Percentiles rank a stretch among this genome's conserved stretches.
These are phyloP conservation scores for Cladobotryum mycophilum DNA, from an alignment of 2,329 filamentous ascomycete species.

Conservation along the genomic window DNA sequence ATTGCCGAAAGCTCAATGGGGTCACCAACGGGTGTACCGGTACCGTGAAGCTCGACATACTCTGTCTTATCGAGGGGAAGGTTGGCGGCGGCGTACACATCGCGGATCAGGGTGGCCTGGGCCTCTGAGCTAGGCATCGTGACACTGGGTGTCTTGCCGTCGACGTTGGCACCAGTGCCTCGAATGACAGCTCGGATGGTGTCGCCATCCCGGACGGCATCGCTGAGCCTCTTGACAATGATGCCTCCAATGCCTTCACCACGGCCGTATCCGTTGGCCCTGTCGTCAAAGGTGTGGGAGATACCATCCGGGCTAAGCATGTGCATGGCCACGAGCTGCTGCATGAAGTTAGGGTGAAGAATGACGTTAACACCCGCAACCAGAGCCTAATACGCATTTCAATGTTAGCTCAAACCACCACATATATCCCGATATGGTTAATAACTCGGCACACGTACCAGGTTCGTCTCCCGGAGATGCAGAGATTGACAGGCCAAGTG, in stretches of 20 bases:
- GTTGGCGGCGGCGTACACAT: constrained; percentile 31
- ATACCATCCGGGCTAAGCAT: not conserved
- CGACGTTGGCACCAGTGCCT: not conserved
- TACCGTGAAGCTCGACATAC: constrained; percentile 41
- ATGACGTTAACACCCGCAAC: not conserved
- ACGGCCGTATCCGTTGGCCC: constrained; percentile 42
- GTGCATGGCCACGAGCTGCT: not conserved
- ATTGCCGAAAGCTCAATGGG: not conserved
- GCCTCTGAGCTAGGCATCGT: constrained; percentile 28
- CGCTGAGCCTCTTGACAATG: too few relatives aligned
- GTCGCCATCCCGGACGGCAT: too few relatives aligned
- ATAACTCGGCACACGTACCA: not conserved
- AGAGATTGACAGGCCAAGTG: not conserved
- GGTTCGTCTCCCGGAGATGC: not conserved
- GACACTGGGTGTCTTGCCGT: constrained; percentile 22
- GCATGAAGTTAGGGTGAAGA: not conserved
- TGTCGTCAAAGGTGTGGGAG: constrained; percentile 28
- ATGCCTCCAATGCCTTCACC: constrained; percentile 36
- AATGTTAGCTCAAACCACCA: not conserved
- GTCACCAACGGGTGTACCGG: constrained; percentile 31
- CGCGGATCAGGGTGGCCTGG: constrained; percentile 33
- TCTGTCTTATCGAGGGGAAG: constrained; percentile 22
- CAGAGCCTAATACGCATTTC: not conserved
- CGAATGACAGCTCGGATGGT: too few relatives aligned
- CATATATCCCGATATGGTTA: too few relatives aligned